These are phyloP conservation scores for Ogataea paradorogensis DNA, from an alignment of 805 yeast species.

Conservation along the genomic window DNA sequence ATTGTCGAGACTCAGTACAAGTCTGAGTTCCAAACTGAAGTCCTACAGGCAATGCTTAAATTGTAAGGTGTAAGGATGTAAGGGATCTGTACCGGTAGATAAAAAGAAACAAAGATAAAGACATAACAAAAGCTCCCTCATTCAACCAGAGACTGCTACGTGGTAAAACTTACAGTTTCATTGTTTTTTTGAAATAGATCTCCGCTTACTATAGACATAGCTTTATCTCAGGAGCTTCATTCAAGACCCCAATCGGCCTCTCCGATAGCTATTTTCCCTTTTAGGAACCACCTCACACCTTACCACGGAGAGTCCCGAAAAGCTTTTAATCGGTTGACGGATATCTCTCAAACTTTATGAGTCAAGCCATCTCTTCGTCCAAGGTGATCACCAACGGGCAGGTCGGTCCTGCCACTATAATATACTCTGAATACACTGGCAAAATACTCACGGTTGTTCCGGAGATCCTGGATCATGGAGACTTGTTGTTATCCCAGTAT, in stretches of 20 bases:
- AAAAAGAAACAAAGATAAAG: constrained; percentile 13
- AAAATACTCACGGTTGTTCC: constrained; percentile 55
- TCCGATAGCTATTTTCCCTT: constrained; percentile 6
- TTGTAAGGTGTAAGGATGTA: constrained; percentile 14
- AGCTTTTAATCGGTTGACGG: background rate
- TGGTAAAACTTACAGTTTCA: no score
- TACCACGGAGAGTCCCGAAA: constrained; percentile 6
- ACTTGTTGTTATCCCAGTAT: constrained; percentile 41
- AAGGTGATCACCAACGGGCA: constrained; percentile 50
- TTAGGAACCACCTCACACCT: constrained; percentile 7
- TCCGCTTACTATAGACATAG: no score
- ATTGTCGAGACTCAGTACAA: constrained; percentile 31
- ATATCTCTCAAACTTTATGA: constrained; percentile 36
- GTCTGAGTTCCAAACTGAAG: constrained; percentile 15
- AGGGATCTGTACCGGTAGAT: background rate
- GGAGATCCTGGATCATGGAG: constrained; percentile 36
- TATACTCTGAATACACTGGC: constrained; percentile 56
- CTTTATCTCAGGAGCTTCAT: no score
- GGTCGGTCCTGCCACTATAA: constrained; percentile 58
- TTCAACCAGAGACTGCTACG: no score
- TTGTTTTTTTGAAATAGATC: no score
- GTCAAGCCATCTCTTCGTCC: constrained; percentile 60
- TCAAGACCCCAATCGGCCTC: background rate
- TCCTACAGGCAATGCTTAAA: constrained; percentile 24
- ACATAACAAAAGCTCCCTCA: background rate